Base-by-base conservation (phyloP, 108 stramenopile genomes). In the Mayamaea pseudoterrestris region DNA sequence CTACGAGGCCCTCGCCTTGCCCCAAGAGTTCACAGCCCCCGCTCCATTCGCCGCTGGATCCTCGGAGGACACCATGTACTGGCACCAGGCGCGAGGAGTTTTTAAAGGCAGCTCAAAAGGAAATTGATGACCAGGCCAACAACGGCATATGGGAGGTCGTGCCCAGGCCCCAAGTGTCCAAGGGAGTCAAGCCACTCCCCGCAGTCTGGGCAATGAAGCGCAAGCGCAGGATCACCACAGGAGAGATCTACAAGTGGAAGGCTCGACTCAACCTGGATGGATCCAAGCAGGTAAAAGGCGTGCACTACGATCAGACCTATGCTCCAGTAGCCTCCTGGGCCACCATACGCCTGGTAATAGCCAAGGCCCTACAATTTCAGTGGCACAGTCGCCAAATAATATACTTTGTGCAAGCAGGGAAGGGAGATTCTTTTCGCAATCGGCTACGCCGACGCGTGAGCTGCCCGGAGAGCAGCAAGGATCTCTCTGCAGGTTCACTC, bases 161-260 rank as follows among this genome's bases (percentile, higher is more conserved):
- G 16, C 55, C 25, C 5, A 22, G 43, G 21, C 29, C 18, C 1
- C 5, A 41, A 0, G 53, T 74, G 2, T 63, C 67, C 3, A 29
- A 49, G 37, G 61, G 57, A 23, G 18, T 27, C 8, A 63, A 41
- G 21, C 16, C 68, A 3, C 30, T 76, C 34, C 65, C 61, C 26
- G 60, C 62, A 30, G 62, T 76, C 11, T 76, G 74, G 74, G 20
- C 61, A 23, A 67, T 76, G 63, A 46, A 56, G 47, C 39, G 63
- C 16, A 76, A 76, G 40, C 46, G 68, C 14, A 29, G 44, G 16
- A 63, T 78, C 29, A 44, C 11, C 1, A 73, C 71, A n/a, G 25
- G 58, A 18, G 47, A 54, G 25, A 27, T 66, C 2, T 28, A 60
- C 3, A 54, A 55, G 37, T 60, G 44, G 22, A 66, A 66, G 34